phyloP scores from a whole-genome alignment of 257 asterid genomes.

The Prunella vulgaris region DNA sequence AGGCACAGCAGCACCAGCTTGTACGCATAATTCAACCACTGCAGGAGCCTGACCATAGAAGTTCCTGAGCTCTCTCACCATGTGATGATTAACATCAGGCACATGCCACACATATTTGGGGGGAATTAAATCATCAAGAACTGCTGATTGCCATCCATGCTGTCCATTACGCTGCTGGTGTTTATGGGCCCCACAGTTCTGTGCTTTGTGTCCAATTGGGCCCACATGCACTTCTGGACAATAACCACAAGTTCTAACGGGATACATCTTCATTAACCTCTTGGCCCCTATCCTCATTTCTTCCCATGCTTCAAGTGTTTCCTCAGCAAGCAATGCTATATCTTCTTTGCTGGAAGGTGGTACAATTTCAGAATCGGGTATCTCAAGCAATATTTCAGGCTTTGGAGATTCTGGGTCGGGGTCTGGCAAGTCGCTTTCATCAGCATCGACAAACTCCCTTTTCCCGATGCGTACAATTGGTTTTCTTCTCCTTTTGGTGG shows the following conservation, averaged over 20 bases:
- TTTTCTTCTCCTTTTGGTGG: slow-evolving; percentile 88
- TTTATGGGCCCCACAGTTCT: slow-evolving; percentile 93
- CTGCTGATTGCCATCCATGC: slow-evolving; percentile 94
- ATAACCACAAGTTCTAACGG: slow-evolving; percentile 84
- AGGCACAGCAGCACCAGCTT: slow-evolving; percentile 85
- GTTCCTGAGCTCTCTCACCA: slow-evolving; percentile 64
- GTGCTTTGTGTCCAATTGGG: slow-evolving; percentile 86
- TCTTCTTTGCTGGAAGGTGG: slow-evolving; percentile 64
- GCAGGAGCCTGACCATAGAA: slow-evolving; percentile 96
- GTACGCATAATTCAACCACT: slow-evolving; percentile 73
- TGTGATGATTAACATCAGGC: slow-evolving; percentile 43
- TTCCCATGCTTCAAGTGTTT: slow-evolving; percentile 83
- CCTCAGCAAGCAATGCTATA: slow-evolving; percentile 52
- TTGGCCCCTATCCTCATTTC: slow-evolving; percentile 73
- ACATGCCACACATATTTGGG: slow-evolving; percentile 94
- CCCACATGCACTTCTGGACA: slow-evolving; percentile 94
- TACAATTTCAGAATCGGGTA: slow-evolving; percentile 44
- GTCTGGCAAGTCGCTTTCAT: slow-evolving; percentile 85
- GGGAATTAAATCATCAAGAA: slow-evolving; percentile 78
- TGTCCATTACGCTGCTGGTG: slow-evolving; percentile 98
- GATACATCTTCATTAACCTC: slow-evolving; percentile 77
- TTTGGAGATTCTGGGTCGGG: slow-evolving; percentile 53
- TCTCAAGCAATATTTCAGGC: slow-evolving; percentile 50
- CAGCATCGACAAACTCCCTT: slow-evolving; percentile 87
- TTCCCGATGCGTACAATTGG: slow-evolving; percentile 76